These are phyloP conservation scores for Fusarium scirpi DNA, from an alignment of 2,329 filamentous ascomycete genomes.

Conservation along the genomic window DNA sequence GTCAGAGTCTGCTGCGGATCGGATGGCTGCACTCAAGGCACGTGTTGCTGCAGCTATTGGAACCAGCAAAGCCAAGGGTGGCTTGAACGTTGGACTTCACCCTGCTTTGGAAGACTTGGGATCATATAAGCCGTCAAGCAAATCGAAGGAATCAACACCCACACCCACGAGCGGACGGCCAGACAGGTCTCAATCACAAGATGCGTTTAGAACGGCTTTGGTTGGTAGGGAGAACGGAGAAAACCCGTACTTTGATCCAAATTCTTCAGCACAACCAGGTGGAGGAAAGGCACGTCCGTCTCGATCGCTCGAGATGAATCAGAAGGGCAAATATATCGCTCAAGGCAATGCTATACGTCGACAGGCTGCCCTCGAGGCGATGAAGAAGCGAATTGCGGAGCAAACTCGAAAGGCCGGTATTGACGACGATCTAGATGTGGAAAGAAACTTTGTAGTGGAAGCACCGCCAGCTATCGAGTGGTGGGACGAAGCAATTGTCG, in stretches of 20 bases:
- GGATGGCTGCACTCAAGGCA: constrained; percentile 81
- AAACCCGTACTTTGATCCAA: constrained; percentile 88
- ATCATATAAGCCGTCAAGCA: constrained; percentile 58
- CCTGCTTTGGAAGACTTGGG: constrained; percentile 75
- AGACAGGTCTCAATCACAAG: constrained; percentile 32
- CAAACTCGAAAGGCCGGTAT: constrained; percentile 91
- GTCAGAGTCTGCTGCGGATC: constrained; percentile 69
- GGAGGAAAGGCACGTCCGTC: constrained; percentile 73
- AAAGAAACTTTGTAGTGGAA: constrained; percentile 89
- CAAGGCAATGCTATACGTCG: constrained; percentile 90
- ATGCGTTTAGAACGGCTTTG: constrained; percentile 39
- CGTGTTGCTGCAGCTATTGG: constrained; percentile 81
- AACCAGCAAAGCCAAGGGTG: constrained; percentile 70
- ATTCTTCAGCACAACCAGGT: constrained; percentile 68
- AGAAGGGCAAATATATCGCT: constrained; percentile 96
- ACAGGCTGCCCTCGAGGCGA: constrained; percentile 88
- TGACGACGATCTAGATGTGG: constrained; percentile 88
- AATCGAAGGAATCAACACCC: constrained; percentile 52
- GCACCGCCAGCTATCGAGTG: constrained; percentile 91
- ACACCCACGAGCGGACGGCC: constrained; percentile 30
- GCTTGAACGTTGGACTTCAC: constrained; percentile 80
- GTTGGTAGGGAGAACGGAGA: constrained; percentile 24
- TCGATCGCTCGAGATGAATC: constrained; percentile 87
- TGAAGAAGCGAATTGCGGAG: constrained; percentile 93
- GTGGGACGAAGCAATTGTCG: constrained; percentile 93